Evolutionary conservation across 78 protist genomes (phyloP), one percentile per base, ranked within the genome.

Genomic region (Pigoraptor vietnamica): DNA sequence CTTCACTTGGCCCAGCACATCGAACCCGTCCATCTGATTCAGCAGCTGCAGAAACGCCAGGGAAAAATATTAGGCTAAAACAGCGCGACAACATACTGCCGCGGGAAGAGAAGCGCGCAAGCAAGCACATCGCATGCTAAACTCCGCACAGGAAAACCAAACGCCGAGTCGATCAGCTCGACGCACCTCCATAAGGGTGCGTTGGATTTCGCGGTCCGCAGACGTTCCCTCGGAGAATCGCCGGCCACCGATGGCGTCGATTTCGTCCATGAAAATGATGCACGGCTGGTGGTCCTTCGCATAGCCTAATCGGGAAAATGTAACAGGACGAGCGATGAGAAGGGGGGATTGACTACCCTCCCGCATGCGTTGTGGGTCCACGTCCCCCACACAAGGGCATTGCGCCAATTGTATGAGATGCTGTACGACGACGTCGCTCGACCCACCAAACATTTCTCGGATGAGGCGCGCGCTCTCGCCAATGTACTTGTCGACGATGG

Each of bases 231-330:
- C 99, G 39, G 97, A 93, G 94, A 96, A 97, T 1, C 99, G 95
- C 23, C 97, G 81, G 0, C 99, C 99, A 24, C 99, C 99, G 34
- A 99, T 99, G 55, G 99, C 99, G 86, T 99, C 99, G 82, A 99
- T 98, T 94, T 99, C 99, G 93, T 99, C 99, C 99, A 99, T 99
- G 94, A 99, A 99, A 37, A 99, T 98, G 81, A 99, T 97, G 95
- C 99, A 99, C 19, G 99, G 99, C 89, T 98, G 95, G 96, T 99
- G 98, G 39, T 97, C 99, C 21, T 94, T 90, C 9, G 99, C 99
- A 40, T 97, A 98, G 0, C 93, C 94, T 89, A 40, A 35, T 2
- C 0, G 21, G 24, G 32, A 89, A 40, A 37, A 37, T 29, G 35
- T n/a, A 6, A 33, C 39, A 83, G 25, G 35, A 9, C 14, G 83